These are phyloP conservation scores for Ganoderma leucocontextum DNA, from an alignment of 1,284 basidiomycete species.

Conservation along the genomic window DNA sequence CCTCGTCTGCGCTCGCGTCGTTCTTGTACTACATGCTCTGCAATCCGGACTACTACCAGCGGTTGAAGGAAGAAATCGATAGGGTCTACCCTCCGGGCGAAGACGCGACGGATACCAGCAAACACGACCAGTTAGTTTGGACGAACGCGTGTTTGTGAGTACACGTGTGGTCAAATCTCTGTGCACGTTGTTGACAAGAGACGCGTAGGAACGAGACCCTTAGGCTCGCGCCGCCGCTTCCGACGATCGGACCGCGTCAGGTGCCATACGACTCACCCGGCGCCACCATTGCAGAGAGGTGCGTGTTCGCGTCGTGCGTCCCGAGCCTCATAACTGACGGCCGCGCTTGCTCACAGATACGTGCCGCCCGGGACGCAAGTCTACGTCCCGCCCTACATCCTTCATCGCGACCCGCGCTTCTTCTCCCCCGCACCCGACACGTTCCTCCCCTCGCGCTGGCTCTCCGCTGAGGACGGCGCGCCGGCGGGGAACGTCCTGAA, in stretches of 20 bases:
- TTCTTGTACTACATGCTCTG: neutral
- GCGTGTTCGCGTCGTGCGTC: neutral
- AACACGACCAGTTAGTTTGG: neutral
- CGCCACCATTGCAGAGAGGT: neutral
- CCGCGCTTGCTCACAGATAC: neutral
- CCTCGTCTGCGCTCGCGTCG: neutral
- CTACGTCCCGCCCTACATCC: conserved; percentile 2
- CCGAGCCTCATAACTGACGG: neutral
- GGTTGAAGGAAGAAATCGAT: neutral
- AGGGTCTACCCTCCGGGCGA: neutral
- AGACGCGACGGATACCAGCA: neutral
- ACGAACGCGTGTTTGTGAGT: neutral
- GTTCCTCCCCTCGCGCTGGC: conserved; percentile 42
- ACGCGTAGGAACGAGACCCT: neutral
- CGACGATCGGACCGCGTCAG: neutral
- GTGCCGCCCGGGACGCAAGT: conserved; percentile 8
- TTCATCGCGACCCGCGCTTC: conserved; percentile 42
- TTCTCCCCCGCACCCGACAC: conserved; percentile 37
- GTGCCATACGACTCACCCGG: neutral
- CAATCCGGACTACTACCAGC: neutral
- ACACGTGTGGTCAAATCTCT: neutral
- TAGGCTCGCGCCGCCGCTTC: neutral
- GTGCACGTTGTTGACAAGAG: neutral
- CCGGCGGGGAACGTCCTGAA: conserved; percentile 26
- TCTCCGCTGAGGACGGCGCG: conserved; percentile 12